Evolutionary conservation across 441 rosid genomes (phyloP), one percentile per base, ranked within the genome.

Genomic region (Erodium texanum): DNA sequence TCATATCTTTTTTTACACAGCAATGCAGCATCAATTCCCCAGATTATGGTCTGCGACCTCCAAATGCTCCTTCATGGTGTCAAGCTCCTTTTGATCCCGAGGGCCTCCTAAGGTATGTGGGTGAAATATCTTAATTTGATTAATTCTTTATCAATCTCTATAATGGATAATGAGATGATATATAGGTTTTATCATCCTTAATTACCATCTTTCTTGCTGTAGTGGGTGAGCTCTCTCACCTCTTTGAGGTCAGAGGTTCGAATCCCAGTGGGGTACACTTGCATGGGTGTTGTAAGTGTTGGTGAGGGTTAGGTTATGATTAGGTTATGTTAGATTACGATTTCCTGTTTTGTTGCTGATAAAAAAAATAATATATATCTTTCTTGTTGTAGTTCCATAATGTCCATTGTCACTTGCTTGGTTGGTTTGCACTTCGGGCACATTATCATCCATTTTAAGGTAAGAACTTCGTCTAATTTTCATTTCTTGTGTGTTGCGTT

Each of bases 41-140:
- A 66, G 81, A 76, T 54, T 71, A 80, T 68, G 95, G 96, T 23
- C 88, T 90, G 3, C 72, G 81, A 64, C 98, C 96, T 62, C 80
- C 76, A 29, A 78, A 81, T 68, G 93, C 98, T 67, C 95, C 98
- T 71, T 73, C 90, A 67, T 92, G 98, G 98, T 92, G 96, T 77
- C 90, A 84, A 78, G 96, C 96, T 68, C 96, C 98, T 27, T 92
- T 88, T 71, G 96, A 92, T 74, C 96, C 96, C 0, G 98, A 92
- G 84, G 98, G 96, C 38, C 84, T 92, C 24, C 65, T 92, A 75
- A 88, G 98, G 96, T 89, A 68, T 43, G 69, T 75, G 22, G 5
- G 69, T 75, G 22, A 5, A 64, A 9, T 64, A 66, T 34, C 43
- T 29, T 70, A n/a, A n/a, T n/a, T n/a, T n/a, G n/a, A n/a, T n/a